Conservation (phyloP, 306 rosid species). For the Cucurbita argyrosperma region DNA sequence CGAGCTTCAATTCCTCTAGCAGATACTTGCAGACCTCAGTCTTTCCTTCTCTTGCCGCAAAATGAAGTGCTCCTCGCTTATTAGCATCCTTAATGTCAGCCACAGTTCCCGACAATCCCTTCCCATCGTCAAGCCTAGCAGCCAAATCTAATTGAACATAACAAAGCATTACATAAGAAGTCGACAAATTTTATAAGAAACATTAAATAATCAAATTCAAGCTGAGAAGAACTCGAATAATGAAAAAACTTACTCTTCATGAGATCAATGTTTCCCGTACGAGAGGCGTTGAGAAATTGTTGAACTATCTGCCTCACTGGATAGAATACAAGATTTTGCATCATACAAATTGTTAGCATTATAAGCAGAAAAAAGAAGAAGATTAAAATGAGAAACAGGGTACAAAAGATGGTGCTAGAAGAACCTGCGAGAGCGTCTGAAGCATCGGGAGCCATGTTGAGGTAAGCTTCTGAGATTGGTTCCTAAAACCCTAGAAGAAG, state of each 20-base stretch:
- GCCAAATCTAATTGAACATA: slow-evolving; percentile 41
- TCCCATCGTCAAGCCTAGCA: slow-evolving; percentile 54
- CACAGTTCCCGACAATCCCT: slow-evolving; percentile 48
- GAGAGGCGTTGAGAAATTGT: slow-evolving; percentile 65
- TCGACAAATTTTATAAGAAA: not conserved
- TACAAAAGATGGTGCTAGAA: not conserved
- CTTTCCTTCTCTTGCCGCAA: slow-evolving; percentile 79
- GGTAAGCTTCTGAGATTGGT: not conserved
- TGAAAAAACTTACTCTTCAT: slow-evolving; percentile 41
- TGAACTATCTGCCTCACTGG: slow-evolving; percentile 81
- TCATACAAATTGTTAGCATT: not conserved
- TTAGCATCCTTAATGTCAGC: slow-evolving; percentile 79
- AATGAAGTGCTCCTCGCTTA: slow-evolving; percentile 87
- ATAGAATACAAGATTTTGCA: not conserved
- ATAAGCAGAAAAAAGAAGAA: not conserved
- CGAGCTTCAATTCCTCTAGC: slow-evolving; percentile 60
- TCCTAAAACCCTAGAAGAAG: slow-evolving; percentile 1
- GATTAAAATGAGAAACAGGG: not conserved
- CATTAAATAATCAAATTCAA: not conserved
- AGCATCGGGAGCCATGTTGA: slow-evolving; percentile 63
- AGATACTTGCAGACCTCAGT: slow-evolving; percentile 65
- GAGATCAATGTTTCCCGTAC: slow-evolving; percentile 67
- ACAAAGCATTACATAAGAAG: not conserved
- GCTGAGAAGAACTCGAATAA: not conserved
- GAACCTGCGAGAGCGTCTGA: slow-evolving; percentile 84